These are phyloP conservation scores for Lecanosticta acicola DNA, from an alignment of 2,329 filamentous ascomycete genomes.

Conservation along the genomic window DNA sequence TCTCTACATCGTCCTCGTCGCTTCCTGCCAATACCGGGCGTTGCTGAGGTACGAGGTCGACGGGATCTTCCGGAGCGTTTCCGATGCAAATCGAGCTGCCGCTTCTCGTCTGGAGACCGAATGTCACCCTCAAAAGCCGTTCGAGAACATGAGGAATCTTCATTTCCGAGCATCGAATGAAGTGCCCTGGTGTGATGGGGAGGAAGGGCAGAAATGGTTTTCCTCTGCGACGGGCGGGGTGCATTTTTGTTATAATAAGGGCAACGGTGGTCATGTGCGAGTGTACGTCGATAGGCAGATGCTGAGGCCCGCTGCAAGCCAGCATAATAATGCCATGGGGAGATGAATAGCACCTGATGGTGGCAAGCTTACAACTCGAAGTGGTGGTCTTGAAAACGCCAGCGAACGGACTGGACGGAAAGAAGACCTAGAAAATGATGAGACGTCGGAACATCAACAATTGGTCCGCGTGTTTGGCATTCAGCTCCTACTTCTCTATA, in stretches of 20 bases:
- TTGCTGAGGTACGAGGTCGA: background rate
- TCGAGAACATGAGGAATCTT: background rate
- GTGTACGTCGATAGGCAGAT: background rate
- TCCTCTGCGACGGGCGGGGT: background rate
- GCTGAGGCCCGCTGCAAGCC: too few species aligned
- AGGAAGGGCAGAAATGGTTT: background rate
- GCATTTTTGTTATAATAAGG: background rate
- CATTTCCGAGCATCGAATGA: background rate
- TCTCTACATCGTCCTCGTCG: background rate
- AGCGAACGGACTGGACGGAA: too few species aligned
- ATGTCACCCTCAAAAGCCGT: background rate
- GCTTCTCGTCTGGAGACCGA: background rate
- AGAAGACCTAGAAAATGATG: too few species aligned
- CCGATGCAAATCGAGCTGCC: background rate
- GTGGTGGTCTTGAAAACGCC: too few species aligned
- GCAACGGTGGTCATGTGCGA: background rate
- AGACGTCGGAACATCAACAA: too few species aligned
- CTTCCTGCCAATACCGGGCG: background rate
- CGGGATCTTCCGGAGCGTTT: background rate
- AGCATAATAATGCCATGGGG: too few species aligned
- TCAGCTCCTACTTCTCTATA: too few species aligned
- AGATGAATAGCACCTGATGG: too few species aligned
- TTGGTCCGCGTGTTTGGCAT: too few species aligned
- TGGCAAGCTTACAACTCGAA: too few species aligned
- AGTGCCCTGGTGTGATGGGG: background rate